Evolutionary conservation across 331 rosid genomes (phyloP).

Genomic region (Quercus phellos): DNA sequence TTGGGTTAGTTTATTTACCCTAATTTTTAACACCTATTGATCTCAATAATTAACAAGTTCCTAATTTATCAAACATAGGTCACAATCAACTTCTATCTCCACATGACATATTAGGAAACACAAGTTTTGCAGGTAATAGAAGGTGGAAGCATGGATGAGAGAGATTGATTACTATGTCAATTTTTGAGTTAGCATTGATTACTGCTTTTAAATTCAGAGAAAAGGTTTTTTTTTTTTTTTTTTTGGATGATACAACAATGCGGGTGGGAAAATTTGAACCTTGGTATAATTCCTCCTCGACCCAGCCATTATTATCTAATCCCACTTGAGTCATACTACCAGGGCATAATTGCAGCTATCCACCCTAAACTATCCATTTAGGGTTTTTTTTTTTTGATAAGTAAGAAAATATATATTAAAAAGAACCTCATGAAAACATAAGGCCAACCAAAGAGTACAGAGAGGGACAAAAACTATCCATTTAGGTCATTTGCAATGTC

Average conservation of each 20-base stretch:
- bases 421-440: too few species aligned
- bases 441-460: too few species aligned
- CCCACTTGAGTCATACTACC: background rate
- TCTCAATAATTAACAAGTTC: background rate
- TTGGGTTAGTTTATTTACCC: too few species aligned
- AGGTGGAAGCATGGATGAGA: background rate
- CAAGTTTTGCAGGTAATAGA: background rate
- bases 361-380: too few species aligned
- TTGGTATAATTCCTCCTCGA: background rate
- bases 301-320: background rate
- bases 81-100: background rate
- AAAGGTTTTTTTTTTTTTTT: background rate
- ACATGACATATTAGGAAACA: background rate
- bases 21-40: too few species aligned
- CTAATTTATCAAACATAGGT: background rate
- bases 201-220: background rate
- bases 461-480: too few species aligned
- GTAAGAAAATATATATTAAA: too few species aligned
- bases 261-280: too few species aligned
- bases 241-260: too few species aligned
- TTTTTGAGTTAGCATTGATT: background rate
- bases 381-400: too few species aligned
- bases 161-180: background rate
- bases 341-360: too few species aligned
- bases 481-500: too few species aligned